These are phyloP conservation scores for Aphanocladium album DNA, from an alignment of 2,329 filamentous ascomycete species.

Conservation along the genomic window DNA sequence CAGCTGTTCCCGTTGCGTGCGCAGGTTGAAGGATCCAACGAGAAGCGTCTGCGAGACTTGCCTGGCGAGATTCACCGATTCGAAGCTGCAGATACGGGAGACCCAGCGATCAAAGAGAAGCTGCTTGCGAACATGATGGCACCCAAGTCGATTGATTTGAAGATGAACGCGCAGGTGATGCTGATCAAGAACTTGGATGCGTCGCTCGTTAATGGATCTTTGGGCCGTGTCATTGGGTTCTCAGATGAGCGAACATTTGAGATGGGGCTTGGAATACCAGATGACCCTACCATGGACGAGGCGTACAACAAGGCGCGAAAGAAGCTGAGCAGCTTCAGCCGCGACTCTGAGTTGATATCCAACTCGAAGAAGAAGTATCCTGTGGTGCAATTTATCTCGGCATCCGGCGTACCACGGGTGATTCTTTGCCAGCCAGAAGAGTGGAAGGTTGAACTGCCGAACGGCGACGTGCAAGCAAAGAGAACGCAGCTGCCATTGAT, in stretches of 20 bases:
- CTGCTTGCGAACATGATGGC: constrained; percentile 90
- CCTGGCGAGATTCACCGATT: constrained; percentile 64
- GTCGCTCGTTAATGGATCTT: constrained; percentile 84
- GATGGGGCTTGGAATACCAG: constrained; percentile 36
- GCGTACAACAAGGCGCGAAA: constrained; percentile 45
- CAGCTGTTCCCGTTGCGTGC: constrained; percentile 88
- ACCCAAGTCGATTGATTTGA: constrained; percentile 71
- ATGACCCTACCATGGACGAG: constrained; percentile 36
- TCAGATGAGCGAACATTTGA: constrained; percentile 36
- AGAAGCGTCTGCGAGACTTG: constrained; percentile 64
- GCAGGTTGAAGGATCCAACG: constrained; percentile 87
- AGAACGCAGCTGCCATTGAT: constrained; percentile 82
- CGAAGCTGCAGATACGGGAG: constrained; percentile 71
- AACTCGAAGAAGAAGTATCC: constrained; percentile 61
- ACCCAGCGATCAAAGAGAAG: constrained; percentile 66
- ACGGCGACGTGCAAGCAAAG: constrained; percentile 86
- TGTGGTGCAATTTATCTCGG: constrained; percentile 75
- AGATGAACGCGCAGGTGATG: constrained; percentile 95
- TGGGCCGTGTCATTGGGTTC: constrained; percentile 67
- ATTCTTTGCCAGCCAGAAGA: constrained; percentile 81
- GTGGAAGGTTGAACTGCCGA: constrained; percentile 97
- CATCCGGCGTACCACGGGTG: constrained; percentile 58
- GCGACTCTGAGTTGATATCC: constrained; percentile 38
- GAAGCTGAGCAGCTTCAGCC: constrained; percentile 50
- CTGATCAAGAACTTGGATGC: constrained; percentile 99